These are phyloP conservation scores for Thymus quinquecostatus DNA, from an alignment of 257 asterid species.

Conservation along the genomic window DNA sequence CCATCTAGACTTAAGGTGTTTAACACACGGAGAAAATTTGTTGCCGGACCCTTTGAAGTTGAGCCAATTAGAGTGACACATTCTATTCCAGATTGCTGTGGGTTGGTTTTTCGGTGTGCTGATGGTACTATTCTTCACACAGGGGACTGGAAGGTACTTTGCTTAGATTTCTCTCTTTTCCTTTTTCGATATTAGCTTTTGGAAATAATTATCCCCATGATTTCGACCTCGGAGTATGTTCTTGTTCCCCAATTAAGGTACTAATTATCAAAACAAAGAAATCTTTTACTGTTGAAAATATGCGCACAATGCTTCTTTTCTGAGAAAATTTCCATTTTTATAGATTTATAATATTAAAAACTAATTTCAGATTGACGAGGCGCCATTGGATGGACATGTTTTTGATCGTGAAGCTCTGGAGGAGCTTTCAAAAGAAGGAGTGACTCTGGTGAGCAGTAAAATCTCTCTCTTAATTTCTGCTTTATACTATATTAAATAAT, in stretches of 20 bases:
- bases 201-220: not conserved
- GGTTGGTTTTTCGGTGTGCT: constrained; percentile 93
- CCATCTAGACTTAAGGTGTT: constrained; percentile 93
- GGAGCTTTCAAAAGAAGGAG: constrained; percentile 99
- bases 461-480: constrained; percentile 5
- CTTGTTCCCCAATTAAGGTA: too few species aligned
- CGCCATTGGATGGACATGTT: constrained; percentile 89
- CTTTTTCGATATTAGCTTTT: not conserved
- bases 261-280: too few species aligned
- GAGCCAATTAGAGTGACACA: constrained; percentile 95
- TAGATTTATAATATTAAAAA: constrained; percentile 19
- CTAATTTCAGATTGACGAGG: constrained; percentile 83
- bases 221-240: too few species aligned
- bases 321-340: not conserved
- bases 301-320: too few species aligned
- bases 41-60: constrained; percentile 96
- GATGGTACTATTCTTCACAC: constrained; percentile 99
- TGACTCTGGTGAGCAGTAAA: constrained; percentile 77
- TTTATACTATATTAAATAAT: not conserved
- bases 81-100: constrained; percentile 99
- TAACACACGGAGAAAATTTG: constrained; percentile 74
- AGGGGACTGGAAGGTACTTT: constrained; percentile 98
- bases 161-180: constrained; percentile 14
- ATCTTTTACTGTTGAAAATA: too few species aligned
- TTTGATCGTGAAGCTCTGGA: constrained; percentile 93